phyloP scores from a whole-genome alignment of 2,329 filamentous ascomycete species.

The Venturia oleaginea region DNA sequence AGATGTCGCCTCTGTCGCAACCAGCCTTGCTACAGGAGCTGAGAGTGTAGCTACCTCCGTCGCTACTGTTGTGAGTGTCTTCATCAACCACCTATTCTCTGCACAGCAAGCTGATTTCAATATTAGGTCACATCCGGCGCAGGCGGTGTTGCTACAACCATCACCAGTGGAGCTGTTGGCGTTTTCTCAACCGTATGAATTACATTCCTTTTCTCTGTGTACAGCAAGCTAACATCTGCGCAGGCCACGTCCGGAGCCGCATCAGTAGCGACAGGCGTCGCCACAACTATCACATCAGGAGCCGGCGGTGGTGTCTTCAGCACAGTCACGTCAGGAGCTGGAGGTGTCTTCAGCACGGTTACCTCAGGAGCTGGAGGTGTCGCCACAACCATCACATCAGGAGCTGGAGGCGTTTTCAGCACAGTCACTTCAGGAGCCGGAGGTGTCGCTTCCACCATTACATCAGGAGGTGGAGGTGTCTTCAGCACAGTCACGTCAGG shows the following conservation, averaged over 20 bases:
- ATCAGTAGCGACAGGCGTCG: slow-evolving; percentile 10
- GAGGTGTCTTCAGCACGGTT: background rate
- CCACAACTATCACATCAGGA: slow-evolving; percentile 10
- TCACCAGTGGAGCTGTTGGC: slow-evolving; percentile 6
- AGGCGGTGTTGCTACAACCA: slow-evolving; percentile 4
- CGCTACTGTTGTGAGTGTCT: background rate
- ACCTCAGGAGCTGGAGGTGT: background rate
- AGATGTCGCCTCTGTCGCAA: slow-evolving; percentile 7
- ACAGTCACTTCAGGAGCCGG: slow-evolving; percentile 11
- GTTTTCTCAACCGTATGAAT: slow-evolving; percentile 2
- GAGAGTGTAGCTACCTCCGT: slow-evolving; percentile 8
- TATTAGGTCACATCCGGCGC: slow-evolving; percentile 7
- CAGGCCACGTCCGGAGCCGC: slow-evolving; percentile 1
- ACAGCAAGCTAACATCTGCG: background rate
- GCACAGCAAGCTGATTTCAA: background rate
- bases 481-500: too few relatives aligned
- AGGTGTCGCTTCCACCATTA: background rate
- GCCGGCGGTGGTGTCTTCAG: slow-evolving; percentile 10
- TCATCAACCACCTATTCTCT: background rate
- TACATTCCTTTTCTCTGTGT: background rate
- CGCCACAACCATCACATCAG: slow-evolving; percentile 6
- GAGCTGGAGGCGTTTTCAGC: slow-evolving; percentile 7
- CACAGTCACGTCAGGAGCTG: slow-evolving; percentile 11
- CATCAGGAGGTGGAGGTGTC: background rate
- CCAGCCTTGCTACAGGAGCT: slow-evolving; percentile 1